Evolutionary conservation across 148 eudicot genomes (phyloP).

Genomic region (Pouteria glomerata): DNA sequence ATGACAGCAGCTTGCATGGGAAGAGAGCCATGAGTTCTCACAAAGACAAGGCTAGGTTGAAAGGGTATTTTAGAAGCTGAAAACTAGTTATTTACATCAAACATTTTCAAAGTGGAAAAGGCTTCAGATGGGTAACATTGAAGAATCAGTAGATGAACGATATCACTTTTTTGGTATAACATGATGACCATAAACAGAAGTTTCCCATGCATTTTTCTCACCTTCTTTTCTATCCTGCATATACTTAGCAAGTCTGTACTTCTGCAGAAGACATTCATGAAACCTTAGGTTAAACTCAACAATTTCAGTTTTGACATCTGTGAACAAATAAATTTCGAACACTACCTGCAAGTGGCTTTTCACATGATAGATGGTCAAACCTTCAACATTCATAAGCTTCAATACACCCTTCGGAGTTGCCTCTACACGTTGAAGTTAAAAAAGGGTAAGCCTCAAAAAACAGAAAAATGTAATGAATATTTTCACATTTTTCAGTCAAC

Average conservation of each 20-base stretch:
- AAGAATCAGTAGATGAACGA: background rate
- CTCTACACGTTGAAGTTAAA: slow-evolving; percentile 23
- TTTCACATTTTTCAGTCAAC: no score
- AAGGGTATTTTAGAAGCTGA: background rate
- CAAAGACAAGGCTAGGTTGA: background rate
- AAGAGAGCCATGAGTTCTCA: background rate
- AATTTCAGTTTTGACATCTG: background rate
- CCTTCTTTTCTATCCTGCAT: slow-evolving; percentile 45
- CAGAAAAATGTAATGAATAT: background rate
- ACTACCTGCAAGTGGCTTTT: slow-evolving; percentile 50
- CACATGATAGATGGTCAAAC: slow-evolving; percentile 50
- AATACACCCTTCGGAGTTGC: slow-evolving; percentile 53
- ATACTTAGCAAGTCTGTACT: slow-evolving; percentile 39
- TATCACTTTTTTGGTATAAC: background rate
- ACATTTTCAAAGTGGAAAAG: background rate
- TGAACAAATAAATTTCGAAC: background rate
- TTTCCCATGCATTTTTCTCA: slow-evolving; percentile 3
- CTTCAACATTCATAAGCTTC: slow-evolving; percentile 46
- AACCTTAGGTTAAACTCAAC: slow-evolving; percentile 7
- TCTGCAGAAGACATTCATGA: slow-evolving; percentile 21
- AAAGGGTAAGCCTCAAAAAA: background rate
- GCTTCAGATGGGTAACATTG: background rate
- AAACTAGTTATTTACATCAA: background rate
- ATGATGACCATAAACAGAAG: background rate
- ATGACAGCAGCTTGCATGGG: background rate